These are phyloP conservation scores for Neckera pumila DNA, from an alignment of 225 moss, liverwort and hornwort species.

Conservation along the genomic window DNA sequence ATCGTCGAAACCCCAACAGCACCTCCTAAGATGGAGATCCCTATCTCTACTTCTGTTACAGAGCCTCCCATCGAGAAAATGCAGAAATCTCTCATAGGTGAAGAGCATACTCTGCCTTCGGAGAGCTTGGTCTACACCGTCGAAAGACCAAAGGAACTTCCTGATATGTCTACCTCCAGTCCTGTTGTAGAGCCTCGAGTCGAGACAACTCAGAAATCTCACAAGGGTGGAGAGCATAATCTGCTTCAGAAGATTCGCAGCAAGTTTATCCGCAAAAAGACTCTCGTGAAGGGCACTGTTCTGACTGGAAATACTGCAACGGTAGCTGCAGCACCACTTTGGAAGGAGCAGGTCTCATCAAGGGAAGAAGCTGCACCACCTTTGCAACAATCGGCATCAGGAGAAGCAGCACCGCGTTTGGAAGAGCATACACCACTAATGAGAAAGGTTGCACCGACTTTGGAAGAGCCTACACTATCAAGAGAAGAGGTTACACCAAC, in stretches of 20 bases:
- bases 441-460: not conserved
- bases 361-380: not conserved
- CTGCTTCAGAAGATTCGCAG: conserved; percentile 1
- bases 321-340: not conserved
- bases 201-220: not conserved
- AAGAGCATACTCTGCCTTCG: not conserved
- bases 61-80: not conserved
- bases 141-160: not conserved
- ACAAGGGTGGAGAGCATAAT: not conserved
- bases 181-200: not conserved
- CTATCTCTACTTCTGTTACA: not conserved
- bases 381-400: not conserved
- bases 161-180: not conserved
- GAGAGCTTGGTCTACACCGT: not conserved
- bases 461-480: not conserved
- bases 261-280: conserved; percentile 9
- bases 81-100: not conserved
- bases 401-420: not conserved
- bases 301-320: not conserved
- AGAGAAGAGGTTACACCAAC: not conserved
- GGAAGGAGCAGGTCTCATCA: not conserved
- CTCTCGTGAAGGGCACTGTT: not conserved
- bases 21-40: not conserved
- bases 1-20: not conserved
- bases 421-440: not conserved